phyloP scores from a whole-genome alignment of 2,329 filamentous ascomycete species.

The Aspergillus pseudoterreus region DNA sequence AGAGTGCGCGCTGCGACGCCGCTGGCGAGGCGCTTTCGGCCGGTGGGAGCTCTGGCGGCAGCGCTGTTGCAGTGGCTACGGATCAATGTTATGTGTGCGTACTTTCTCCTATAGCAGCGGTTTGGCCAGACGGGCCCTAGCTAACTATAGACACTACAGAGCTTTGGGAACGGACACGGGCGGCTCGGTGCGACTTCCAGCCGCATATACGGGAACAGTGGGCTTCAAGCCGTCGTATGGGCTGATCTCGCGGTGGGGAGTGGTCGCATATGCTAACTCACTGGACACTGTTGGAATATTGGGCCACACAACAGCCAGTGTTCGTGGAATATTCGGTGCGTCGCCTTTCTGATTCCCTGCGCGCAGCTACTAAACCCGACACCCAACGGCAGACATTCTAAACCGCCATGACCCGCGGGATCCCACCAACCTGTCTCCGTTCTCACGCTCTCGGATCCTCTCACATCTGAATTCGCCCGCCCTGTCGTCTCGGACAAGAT shows the following conservation, averaged over 20 bases:
- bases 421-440: conserved; percentile 64
- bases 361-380: conserved; percentile 11
- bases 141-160: conserved; percentile 28
- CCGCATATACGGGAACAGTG: conserved; percentile 76
- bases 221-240: conserved; percentile 94
- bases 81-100: conserved; percentile 58
- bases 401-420: conserved; percentile 65
- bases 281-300: conserved; percentile 85
- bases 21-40: conserved; percentile 56
- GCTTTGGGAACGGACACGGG: conserved; percentile 93
- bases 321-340: conserved; percentile 51
- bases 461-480: conserved; percentile 39
- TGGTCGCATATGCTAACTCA: conserved; percentile 89
- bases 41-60: conserved; percentile 90
- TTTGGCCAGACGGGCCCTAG: not conserved
- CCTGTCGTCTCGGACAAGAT: conserved; percentile 21
- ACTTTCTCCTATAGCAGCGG: not conserved
- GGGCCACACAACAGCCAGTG: conserved; percentile 50
- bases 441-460: conserved; percentile 52
- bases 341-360: not conserved
- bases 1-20: conserved; percentile 43
- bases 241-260: conserved; percentile 77
- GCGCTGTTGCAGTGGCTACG: conserved; percentile 74
- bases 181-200: conserved; percentile 80
- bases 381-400: conserved; percentile 44